phyloP scores from a whole-genome alignment of 116 monocot species.

The Iris pallida region DNA sequence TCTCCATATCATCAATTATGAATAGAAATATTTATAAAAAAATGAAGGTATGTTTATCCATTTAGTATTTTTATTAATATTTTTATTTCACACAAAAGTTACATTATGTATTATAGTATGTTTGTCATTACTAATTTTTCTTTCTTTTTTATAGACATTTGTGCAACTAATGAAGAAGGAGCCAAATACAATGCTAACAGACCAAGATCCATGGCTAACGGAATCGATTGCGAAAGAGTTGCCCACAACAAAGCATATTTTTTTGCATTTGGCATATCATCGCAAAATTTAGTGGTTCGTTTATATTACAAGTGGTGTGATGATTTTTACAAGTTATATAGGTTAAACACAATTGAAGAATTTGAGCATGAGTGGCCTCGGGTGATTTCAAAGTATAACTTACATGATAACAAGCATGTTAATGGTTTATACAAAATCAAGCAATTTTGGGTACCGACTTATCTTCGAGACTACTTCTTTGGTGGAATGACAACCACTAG shows the following conservation, averaged over 20 bases:
- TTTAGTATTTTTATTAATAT: constrained; percentile 1
- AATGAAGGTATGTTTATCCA: neutral
- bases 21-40: neutral
- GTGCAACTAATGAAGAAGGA: neutral
- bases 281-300: constrained; percentile 7
- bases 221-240: constrained; percentile 3
- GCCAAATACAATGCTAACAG: neutral
- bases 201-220: neutral
- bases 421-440: constrained; percentile 7
- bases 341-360: neutral
- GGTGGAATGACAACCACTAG: constrained; percentile 8
- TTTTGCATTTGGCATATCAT: constrained; percentile 5
- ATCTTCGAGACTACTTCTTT: constrained; percentile 1
- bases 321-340: constrained; percentile 1
- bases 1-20: no score
- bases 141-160: neutral
- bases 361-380: constrained; percentile 7
- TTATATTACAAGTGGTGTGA: constrained; percentile 1
- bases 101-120: neutral
- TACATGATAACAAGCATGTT: neutral
- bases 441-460: neutral
- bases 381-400: constrained; percentile 1
- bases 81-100: no score
- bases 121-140: neutral
- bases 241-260: neutral